These are phyloP conservation scores for Nephelium lappaceum DNA, from an alignment of 345 rosid genomes.

Conservation along the genomic window DNA sequence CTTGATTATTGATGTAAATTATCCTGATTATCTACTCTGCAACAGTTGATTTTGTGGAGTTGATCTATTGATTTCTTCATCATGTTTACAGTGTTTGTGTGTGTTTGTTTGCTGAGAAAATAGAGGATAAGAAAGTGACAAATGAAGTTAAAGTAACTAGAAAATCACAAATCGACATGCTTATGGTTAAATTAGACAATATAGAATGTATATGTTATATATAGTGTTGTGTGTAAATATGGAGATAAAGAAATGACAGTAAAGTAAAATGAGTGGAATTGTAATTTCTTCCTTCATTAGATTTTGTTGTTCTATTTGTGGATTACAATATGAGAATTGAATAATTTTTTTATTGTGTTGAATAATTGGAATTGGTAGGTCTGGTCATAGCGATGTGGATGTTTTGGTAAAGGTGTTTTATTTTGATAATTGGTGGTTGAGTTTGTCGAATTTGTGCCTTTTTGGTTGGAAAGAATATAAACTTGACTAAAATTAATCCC, in stretches of 20 bases:
- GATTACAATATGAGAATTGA: background rate
- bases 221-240: background rate
- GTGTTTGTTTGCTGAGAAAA: constrained; percentile 26
- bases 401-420: background rate
- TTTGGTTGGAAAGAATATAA: background rate
- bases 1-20: background rate
- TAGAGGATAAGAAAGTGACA: background rate
- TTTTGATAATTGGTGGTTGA: background rate
- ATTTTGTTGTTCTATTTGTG: background rate
- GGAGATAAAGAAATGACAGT: background rate
- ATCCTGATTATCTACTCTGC: background rate
- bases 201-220: background rate
- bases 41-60: background rate
- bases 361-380: background rate
- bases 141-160: background rate
- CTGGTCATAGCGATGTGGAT: background rate
- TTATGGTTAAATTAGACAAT: background rate
- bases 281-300: background rate
- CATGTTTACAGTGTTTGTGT: background rate
- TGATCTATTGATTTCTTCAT: background rate
- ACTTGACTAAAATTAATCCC: background rate
- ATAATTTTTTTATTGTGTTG: background rate
- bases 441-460: background rate
- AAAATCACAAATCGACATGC: background rate
- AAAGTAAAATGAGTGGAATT: background rate